These are phyloP conservation scores for Nakaseomyces delphensis DNA, from an alignment of 1,139 yeast genomes.

Conservation along the genomic window DNA sequence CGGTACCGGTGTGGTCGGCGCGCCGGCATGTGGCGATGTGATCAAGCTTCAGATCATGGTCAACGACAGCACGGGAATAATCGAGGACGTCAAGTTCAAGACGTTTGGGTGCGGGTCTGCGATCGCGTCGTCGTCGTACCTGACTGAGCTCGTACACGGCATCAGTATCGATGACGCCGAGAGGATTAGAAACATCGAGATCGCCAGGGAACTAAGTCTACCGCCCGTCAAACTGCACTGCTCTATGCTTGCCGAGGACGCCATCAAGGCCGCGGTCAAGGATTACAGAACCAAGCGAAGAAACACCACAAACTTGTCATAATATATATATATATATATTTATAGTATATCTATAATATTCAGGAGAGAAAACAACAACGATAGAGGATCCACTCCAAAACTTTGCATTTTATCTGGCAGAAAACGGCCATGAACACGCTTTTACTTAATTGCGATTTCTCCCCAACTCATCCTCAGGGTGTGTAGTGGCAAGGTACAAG, in stretches of 20 bases:
- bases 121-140: slow-evolving; percentile 89
- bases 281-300: slow-evolving; percentile 72
- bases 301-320: background rate
- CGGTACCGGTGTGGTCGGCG: slow-evolving; percentile 96
- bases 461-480: too few relatives aligned
- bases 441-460: too few relatives aligned
- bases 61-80: slow-evolving; percentile 78
- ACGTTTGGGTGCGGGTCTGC: slow-evolving; percentile 99
- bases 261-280: slow-evolving; percentile 92
- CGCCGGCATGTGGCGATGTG: slow-evolving; percentile 99
- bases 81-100: slow-evolving; percentile 92
- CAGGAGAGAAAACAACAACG: background rate
- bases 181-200: slow-evolving; percentile 78
- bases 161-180: slow-evolving; percentile 92
- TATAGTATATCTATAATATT: background rate
- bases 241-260: slow-evolving; percentile 98
- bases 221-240: slow-evolving; percentile 98
- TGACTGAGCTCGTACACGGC: slow-evolving; percentile 92
- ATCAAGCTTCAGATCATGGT: slow-evolving; percentile 96
- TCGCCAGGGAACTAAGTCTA: slow-evolving; percentile 83
- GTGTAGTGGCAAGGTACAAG: too few relatives aligned
- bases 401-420: too few relatives aligned
- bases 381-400: background rate
- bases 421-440: too few relatives aligned
- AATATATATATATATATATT: background rate